Conservation (phyloP, 2,329 filamentous ascomycete genomes). For the Xylaria sp. region DNA sequence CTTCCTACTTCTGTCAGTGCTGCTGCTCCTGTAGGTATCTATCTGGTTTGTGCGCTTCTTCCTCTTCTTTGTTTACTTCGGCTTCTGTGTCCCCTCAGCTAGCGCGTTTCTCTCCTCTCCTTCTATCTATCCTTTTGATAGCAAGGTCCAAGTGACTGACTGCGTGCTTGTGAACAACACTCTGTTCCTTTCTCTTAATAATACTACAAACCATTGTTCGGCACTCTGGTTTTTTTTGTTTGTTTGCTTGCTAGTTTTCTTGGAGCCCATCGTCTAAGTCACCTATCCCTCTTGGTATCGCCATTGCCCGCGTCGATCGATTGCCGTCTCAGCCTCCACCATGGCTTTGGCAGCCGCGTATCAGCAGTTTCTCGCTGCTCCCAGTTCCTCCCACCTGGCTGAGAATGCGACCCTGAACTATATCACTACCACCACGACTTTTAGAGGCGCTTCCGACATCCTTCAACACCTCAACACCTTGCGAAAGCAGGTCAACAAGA, state of each 20-base stretch:
- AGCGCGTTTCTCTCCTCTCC: constrained; percentile 16
- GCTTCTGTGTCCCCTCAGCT: constrained; percentile 2
- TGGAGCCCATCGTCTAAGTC: not conserved
- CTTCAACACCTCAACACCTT: constrained; percentile 81
- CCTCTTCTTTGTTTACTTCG: constrained; percentile 28
- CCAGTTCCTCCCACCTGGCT: constrained; percentile 70
- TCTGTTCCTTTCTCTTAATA: constrained; percentile 2
- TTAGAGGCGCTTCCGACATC: constrained; percentile 78
- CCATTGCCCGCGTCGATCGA: constrained; percentile 10
- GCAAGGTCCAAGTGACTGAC: not conserved
- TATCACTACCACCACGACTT: constrained; percentile 83
- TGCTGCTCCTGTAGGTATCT: constrained; percentile 2
- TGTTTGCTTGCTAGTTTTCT: constrained; percentile 1
- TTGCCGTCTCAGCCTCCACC: constrained; percentile 32
- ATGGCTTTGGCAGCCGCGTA: constrained; percentile 68
- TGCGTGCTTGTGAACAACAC: constrained; percentile 23
- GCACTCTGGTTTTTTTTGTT: not conserved
- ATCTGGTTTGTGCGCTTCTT: constrained; percentile 19
- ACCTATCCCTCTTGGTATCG: constrained; percentile 10
- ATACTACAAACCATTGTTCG: not conserved
- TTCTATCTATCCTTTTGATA: not conserved
- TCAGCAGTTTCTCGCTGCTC: constrained; percentile 76
- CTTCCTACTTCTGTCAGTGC: constrained; percentile 6
- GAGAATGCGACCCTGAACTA: constrained; percentile 81
- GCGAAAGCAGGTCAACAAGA: constrained; percentile 81